These are phyloP conservation scores for Phytopythium delawarense DNA, from an alignment of 352 stramenopile genomes.

Conservation along the genomic window DNA sequence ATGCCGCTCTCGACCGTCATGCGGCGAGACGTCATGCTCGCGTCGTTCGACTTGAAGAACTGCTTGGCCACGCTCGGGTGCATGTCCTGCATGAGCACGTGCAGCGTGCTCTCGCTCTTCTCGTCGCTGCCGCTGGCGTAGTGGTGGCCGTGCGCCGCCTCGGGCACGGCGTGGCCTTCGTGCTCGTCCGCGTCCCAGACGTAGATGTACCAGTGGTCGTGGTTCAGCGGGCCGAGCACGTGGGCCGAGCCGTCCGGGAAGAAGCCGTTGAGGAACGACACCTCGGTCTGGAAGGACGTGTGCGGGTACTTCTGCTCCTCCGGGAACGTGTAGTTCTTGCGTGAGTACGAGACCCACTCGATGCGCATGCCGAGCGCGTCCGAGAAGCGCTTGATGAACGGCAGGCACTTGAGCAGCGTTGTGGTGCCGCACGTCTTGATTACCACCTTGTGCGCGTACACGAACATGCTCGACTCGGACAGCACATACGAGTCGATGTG, in stretches of 20 bases:
- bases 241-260: slow-evolving; percentile 84
- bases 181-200: slow-evolving; percentile 92
- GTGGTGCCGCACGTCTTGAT: slow-evolving; percentile 99
- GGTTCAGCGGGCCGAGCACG: slow-evolving; percentile 93
- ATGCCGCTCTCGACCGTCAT: slow-evolving; percentile 96
- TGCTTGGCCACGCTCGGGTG: slow-evolving; percentile 71
- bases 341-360: slow-evolving; percentile 98
- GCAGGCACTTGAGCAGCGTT: slow-evolving; percentile 93
- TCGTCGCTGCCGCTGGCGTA: slow-evolving; percentile 14
- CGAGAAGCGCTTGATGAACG: slow-evolving; percentile 79
- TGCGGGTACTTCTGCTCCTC: slow-evolving; percentile 98
- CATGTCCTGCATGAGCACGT: slow-evolving; percentile 88
- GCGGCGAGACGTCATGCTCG: slow-evolving; percentile 67
- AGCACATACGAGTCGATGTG: slow-evolving; percentile 96
- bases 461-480: slow-evolving; percentile 97
- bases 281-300: slow-evolving; percentile 95
- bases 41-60: slow-evolving; percentile 82
- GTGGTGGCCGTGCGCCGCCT: slow-evolving; percentile 12
- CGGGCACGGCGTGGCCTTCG: slow-evolving; percentile 14
- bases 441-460: slow-evolving; percentile 98
- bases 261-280: slow-evolving; percentile 93
- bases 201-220: slow-evolving; percentile 99
- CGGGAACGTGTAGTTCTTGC: slow-evolving; percentile 99
- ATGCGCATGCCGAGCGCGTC: slow-evolving; percentile 92
- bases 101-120: slow-evolving; percentile 67